phyloP scores from a whole-genome alignment of 331 rosid species.

The Ulmus americana region DNA sequence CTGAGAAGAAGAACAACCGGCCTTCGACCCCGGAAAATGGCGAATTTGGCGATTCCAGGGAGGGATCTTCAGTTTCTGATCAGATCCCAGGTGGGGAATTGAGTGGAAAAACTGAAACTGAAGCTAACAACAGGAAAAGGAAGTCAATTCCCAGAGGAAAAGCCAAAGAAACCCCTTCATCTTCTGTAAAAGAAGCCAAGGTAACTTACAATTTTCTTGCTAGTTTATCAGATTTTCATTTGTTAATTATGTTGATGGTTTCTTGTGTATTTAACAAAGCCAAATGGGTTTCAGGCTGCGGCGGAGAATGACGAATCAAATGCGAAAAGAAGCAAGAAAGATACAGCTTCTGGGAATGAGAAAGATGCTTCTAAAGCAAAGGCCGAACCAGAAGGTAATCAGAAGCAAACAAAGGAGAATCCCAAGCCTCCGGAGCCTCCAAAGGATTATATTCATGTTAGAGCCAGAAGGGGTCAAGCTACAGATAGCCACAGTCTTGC shows the following conservation, averaged over 20 bases:
- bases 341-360: constrained; percentile 33
- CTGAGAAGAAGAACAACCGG: constrained; percentile 31
- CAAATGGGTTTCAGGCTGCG: constrained; percentile 28
- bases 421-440: constrained; percentile 45
- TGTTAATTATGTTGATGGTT: neutral
- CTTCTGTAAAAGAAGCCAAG: constrained; percentile 34
- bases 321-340: constrained; percentile 41
- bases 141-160: constrained; percentile 41
- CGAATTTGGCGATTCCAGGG: constrained; percentile 43
- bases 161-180: constrained; percentile 31
- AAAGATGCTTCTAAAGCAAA: constrained; percentile 34
- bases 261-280: neutral
- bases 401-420: constrained; percentile 35
- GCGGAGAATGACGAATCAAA: constrained; percentile 29
- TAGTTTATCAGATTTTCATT: neutral
- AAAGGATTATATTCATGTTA: constrained; percentile 56
- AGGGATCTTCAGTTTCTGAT: constrained; percentile 52
- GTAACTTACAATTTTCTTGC: constrained; percentile 11
- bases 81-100: constrained; percentile 41
- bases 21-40: constrained; percentile 44
- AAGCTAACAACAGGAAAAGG: constrained; percentile 32
- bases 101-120: constrained; percentile 30
- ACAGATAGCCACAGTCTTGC: constrained; percentile 68
- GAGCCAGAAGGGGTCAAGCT: constrained; percentile 65
- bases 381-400: constrained; percentile 26